Conservation (phyloP, 2,329 filamentous ascomycete species). For the Aspergillus japonicus region DNA sequence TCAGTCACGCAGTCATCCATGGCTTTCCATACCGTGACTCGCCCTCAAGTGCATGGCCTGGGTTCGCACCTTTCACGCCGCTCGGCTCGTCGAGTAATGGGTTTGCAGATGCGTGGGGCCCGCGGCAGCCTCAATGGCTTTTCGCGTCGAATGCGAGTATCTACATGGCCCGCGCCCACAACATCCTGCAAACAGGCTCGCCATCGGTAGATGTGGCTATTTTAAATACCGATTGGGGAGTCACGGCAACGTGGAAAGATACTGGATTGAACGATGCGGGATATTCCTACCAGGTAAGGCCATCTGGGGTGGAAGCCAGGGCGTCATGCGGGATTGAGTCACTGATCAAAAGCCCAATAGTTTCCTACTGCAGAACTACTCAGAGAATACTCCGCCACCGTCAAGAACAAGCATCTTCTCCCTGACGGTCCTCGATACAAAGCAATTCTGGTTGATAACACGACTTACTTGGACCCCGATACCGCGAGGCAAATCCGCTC, state of each 20-base stretch:
- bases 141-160: neutral
- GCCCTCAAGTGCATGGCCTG: neutral
- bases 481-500: neutral
- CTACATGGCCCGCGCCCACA: neutral
- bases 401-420: too few species aligned
- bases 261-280: constrained; percentile 1
- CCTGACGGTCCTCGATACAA: too few species aligned
- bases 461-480: neutral
- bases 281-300: constrained; percentile 4
- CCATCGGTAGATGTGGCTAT: neutral
- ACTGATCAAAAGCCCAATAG: too few species aligned
- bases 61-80: constrained; percentile 1
- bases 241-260: neutral
- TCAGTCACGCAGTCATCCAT: neutral
- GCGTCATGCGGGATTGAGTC: neutral
- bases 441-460: too few species aligned
- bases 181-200: neutral
- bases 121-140: constrained; percentile 3
- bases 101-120: constrained; percentile 3
- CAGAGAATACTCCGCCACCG: too few species aligned
- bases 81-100: neutral
- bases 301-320: neutral
- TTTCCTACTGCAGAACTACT: too few species aligned
- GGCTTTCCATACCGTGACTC: too few species aligned
- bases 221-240: neutral